These are phyloP conservation scores for Otatea glauca DNA, from an alignment of 176 grass and related monocot species.

Conservation along the genomic window DNA sequence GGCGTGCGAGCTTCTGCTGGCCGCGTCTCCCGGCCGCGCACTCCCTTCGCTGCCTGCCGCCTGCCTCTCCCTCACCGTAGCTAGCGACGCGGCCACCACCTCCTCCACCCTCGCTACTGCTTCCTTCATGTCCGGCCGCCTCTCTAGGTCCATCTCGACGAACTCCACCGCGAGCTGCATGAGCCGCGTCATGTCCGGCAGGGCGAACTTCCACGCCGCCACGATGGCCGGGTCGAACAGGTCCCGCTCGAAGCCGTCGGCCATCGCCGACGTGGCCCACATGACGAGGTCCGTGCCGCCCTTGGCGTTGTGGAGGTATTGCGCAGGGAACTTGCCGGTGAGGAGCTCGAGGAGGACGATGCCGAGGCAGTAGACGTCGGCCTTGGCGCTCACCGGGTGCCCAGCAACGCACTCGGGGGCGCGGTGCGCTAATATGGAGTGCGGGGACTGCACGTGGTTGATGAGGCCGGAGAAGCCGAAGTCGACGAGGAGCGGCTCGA, in stretches of 20 bases:
- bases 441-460: constrained; percentile 32
- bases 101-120: constrained; percentile 63
- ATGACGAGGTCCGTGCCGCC: constrained; percentile 88
- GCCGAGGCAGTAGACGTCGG: constrained; percentile 94
- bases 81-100: constrained; percentile 36
- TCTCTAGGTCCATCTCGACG: constrained; percentile 52
- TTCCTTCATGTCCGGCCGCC: constrained; percentile 58
- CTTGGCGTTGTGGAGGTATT: constrained; percentile 69
- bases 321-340: constrained; percentile 86
- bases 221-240: constrained; percentile 74
- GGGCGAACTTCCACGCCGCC: constrained; percentile 49
- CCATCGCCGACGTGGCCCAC: constrained; percentile 66
- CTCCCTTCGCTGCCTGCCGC: neutral
- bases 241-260: constrained; percentile 67
- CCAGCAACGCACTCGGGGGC: constrained; percentile 57
- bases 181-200: constrained; percentile 82
- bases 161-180: constrained; percentile 62
- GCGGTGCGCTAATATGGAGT: constrained; percentile 56
- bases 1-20: constrained; percentile 39
- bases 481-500: constrained; percentile 86
- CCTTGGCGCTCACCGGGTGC: constrained; percentile 45
- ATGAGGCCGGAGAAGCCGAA: constrained; percentile 71
- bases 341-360: constrained; percentile 91
- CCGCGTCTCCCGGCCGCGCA: neutral
- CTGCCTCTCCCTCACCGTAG: constrained; percentile 34